Conservation (phyloP, 768 basidiomycete genomes). For the Russula griseocarnosa region DNA sequence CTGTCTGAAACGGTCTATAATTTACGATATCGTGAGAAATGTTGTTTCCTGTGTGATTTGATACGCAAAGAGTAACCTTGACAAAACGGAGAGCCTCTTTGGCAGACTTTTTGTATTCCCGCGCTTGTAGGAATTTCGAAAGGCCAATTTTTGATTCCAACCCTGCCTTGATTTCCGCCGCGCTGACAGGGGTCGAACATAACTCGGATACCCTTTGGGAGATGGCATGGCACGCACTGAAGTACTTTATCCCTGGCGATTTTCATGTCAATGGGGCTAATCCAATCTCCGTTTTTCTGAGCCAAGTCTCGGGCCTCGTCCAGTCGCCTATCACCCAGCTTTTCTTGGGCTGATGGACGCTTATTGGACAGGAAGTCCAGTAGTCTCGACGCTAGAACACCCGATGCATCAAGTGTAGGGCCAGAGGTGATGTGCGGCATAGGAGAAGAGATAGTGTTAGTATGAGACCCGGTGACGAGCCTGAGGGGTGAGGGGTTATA, state of each 20-base stretch:
- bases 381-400: slow-evolving; percentile 9
- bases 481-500: neutral
- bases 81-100: slow-evolving; percentile 6
- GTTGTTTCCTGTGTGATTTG: neutral
- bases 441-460: neutral
- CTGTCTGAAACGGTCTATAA: slow-evolving; percentile 9
- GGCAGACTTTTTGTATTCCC: slow-evolving; percentile 1
- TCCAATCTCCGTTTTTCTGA: neutral
- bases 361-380: neutral
- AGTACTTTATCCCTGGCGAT: slow-evolving; percentile 6
- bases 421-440: neutral
- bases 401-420: slow-evolving; percentile 8
- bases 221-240: neutral
- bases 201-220: too few relatives aligned
- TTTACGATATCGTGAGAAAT: neutral
- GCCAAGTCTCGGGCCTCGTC: slow-evolving; percentile 8
- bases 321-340: slow-evolving; percentile 1
- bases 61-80: neutral
- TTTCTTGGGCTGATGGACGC: neutral
- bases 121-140: slow-evolving; percentile 10
- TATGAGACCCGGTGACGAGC: neutral
- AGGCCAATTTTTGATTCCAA: slow-evolving; percentile 4
- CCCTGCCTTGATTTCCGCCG: slow-evolving; percentile 2
- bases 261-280: neutral
- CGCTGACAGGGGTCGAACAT: neutral